Base-by-base conservation (phyloP, 202 grass and related monocot genomes). In the Bolboschoenoplectus hybrid region DNA sequence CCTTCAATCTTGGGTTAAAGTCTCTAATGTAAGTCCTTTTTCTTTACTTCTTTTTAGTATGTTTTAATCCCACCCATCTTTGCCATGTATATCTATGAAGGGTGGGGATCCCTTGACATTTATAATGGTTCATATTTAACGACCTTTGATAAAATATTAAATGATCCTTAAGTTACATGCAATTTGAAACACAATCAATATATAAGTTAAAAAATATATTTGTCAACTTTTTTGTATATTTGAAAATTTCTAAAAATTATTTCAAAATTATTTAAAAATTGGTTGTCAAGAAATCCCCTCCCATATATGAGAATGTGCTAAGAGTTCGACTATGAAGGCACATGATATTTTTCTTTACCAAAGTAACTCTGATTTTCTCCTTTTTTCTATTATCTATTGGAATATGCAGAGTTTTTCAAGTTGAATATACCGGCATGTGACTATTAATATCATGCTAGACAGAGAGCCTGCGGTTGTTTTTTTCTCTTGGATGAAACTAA, bases 1-100 rank as follows among this genome's bases (percentile, higher is more conserved):
- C 16, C 82, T 91, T 17, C 74, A 87, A 47, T 88, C 82, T 13
- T 91, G 89, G 89, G 49, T 85, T 2, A 41, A 52, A 51, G 20
- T 88, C 7, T 87, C 89, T 26, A 87, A 90, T 66, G 85, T 85
- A 43, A 81, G 79, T 84, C 36, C 9, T 82, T 67, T 9, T 40
- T 80, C 4, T 43, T 67, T 3, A 7, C 13, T 44, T 80, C 56
- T 51, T 17, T 57, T 78, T 39, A 9, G 13, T 45, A 11, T 26
- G n/a, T 38, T 17, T 16, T 16, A 55, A 38, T 52, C 17, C 20
- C 19, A n/a, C 16, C 65, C 70, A 41, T 49, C 13, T 51, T 83
- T 49, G 45, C 38, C 36, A 40, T 7, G 2, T 70, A n/a, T 82
- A n/a, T 52, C 13, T 44, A 44, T 44, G 43, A 44, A 44, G 26